Base-by-base conservation (phyloP, 768 basidiomycete genomes). In the Lactarius akahatsu region DNA sequence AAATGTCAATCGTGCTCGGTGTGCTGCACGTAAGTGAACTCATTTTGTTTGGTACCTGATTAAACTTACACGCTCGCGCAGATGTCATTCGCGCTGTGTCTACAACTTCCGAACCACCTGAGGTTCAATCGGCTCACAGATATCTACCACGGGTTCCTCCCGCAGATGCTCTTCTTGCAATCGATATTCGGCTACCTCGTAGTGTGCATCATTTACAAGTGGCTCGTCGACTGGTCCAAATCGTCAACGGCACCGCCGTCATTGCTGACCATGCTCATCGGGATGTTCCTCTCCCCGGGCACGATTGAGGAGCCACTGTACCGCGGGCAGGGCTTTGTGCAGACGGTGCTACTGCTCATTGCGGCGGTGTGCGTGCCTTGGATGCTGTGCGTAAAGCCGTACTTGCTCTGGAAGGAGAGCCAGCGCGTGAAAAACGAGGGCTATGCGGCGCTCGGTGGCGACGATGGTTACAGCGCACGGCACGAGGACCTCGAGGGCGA, bases 21-120 rank as follows among this genome's bases (percentile, higher is more conserved):
- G 96, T 99, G 70, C 91, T 91, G 66, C 96, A 99, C 77, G 96
- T 98, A 79, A 72, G 88, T 78, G 59, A 57, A 20, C 56, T 57
- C 43, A 26, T 69, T 45, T 68, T 40, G 28, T 56, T 50, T 54
- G 43, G 28, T 34, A n/a, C 58, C 26, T 47, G 52, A 28, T 3
- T 62, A 40, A 62, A 41, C n/a, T 1, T n/a, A 23, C 63, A 26
- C 36, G 10, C n/a, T 5, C 41, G 36, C 40, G 28, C 70, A 99
- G 96, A 99, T 99, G 97, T 94, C 96, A 20, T 99, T 98, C 75
- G 95, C 97, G 10, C 82, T 98, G 70, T 98, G 94, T 77, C 82
- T 99, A 38, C 96, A 98, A 82, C 80, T 98, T 5, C 94, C 94
- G 41, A 99, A 99, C 78, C 94, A 96, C 80, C 75, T 98, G 74